Evolutionary conservation across 2,329 filamentous ascomycete species (phyloP).

Genomic region (Aspergillus hiratsukae): DNA sequence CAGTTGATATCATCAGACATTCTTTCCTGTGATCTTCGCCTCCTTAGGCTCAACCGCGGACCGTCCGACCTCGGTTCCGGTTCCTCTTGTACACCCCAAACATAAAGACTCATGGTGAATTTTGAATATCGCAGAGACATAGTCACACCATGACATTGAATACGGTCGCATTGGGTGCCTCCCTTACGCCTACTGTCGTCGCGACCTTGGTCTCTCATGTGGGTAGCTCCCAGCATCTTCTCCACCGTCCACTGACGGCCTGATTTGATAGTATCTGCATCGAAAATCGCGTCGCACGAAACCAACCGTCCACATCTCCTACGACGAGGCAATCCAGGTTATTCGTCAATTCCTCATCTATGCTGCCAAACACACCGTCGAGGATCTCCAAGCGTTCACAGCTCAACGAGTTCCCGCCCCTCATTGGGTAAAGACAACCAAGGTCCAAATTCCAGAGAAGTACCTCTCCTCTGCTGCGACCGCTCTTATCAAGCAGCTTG

Average conservation of each 20-base stretch:
- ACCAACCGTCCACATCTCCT: slow-evolving; percentile 85
- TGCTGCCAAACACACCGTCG: slow-evolving; percentile 82
- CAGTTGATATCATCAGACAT: background rate
- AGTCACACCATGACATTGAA: slow-evolving; percentile 59
- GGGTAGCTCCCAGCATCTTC: slow-evolving; percentile 31
- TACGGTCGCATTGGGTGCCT: slow-evolving; percentile 74
- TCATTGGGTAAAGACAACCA: slow-evolving; percentile 77
- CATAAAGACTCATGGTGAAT: background rate
- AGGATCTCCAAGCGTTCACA: slow-evolving; percentile 89
- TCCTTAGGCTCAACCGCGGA: background rate
- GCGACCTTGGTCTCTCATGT: slow-evolving; percentile 85
- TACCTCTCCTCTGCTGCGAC: slow-evolving; percentile 63
- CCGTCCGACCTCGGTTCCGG: background rate
- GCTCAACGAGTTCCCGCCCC: slow-evolving; percentile 87
- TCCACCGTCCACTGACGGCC: slow-evolving; percentile 7
- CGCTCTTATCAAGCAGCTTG: slow-evolving; percentile 68
- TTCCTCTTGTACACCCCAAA: background rate
- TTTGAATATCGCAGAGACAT: background rate
- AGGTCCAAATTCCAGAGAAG: slow-evolving; percentile 60
- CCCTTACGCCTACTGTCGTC: slow-evolving; percentile 82
- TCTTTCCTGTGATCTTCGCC: background rate
- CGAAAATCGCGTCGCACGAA: slow-evolving; percentile 70
- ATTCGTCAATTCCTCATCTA: slow-evolving; percentile 82
- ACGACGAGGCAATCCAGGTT: slow-evolving; percentile 85
- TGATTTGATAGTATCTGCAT: slow-evolving; percentile 66